Conservation (phyloP, 352 stramenopile genomes). For the Globisporangium spiculum region DNA sequence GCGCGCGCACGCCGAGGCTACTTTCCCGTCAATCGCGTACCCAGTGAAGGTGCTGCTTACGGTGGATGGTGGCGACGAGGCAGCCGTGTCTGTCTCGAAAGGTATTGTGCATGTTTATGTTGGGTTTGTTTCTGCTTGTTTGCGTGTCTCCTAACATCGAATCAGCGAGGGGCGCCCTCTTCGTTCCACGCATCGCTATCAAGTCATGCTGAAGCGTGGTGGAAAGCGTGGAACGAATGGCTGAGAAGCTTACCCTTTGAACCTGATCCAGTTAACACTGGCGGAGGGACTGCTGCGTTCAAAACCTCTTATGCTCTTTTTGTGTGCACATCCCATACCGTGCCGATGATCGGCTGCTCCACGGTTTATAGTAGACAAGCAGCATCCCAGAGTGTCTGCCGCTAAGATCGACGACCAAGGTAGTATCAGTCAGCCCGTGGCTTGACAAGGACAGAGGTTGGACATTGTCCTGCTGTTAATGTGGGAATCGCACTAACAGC, state of each 20-base stretch:
- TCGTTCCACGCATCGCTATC: slow-evolving; percentile 6
- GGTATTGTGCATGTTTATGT: slow-evolving; percentile 16
- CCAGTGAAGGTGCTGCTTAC: slow-evolving; percentile 20
- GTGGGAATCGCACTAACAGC: background rate
- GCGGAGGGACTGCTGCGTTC: slow-evolving; percentile 53
- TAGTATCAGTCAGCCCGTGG: background rate
- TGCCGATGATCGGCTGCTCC: background rate
- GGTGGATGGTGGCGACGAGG: slow-evolving; percentile 1
- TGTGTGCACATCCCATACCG: slow-evolving; percentile 7
- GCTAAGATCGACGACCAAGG: slow-evolving; percentile 6
- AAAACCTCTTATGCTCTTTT: slow-evolving; percentile 27
- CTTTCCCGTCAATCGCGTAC: background rate
- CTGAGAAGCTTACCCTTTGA: slow-evolving; percentile 62
- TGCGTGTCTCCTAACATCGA: slow-evolving; percentile 24
- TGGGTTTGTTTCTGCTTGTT: slow-evolving; percentile 4
- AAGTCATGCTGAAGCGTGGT: background rate
- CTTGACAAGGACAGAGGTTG: background rate
- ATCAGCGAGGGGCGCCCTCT: slow-evolving; percentile 57
- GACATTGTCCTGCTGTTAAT: background rate
- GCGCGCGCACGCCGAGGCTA: slow-evolving; percentile 12
- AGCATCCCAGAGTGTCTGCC: background rate
- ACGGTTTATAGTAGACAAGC: background rate
- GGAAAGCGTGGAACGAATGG: slow-evolving; percentile 23
- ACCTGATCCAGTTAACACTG: slow-evolving; percentile 67
- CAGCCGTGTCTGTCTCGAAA: background rate